These are phyloP conservation scores for Trebouxia sp. DNA, from an alignment of 139 green algal species.

Conservation along the genomic window DNA sequence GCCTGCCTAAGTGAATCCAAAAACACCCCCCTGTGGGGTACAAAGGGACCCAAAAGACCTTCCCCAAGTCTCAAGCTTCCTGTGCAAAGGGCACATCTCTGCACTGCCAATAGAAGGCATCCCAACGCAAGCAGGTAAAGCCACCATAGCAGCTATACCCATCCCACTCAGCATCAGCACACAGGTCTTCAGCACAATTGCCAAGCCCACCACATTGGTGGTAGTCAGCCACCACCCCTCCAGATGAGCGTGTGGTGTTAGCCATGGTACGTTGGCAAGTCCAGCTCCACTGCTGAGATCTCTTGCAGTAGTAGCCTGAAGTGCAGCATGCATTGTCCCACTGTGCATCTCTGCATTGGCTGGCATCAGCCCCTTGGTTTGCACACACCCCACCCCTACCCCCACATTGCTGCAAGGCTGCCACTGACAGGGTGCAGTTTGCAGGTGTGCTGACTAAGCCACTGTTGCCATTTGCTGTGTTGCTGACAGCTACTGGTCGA, in stretches of 20 bases:
- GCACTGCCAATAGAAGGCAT: conserved; percentile 27
- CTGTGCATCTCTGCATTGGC: not conserved
- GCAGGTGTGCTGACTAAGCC: conserved; percentile 1
- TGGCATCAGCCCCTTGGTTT: conserved; percentile 2
- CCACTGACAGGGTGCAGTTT: conserved; percentile 22
- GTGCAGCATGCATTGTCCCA: conserved; percentile 28
- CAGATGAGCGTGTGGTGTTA: not conserved
- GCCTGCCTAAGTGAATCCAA: no score
- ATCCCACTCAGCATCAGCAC: conserved; percentile 10
- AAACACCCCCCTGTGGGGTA: no score
- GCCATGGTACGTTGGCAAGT: not conserved
- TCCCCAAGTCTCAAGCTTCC: no score
- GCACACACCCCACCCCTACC: conserved; percentile 8
- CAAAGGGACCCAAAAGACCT: no score
- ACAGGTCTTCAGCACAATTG: not conserved
- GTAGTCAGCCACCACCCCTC: not conserved
- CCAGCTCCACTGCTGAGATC: conserved; percentile 26
- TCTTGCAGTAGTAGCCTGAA: conserved; percentile 25
- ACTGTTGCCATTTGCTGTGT: not conserved
- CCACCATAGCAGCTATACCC: not conserved
- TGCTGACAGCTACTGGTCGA: not conserved
- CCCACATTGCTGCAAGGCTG: conserved; percentile 12
- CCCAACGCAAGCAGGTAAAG: conserved; percentile 24
- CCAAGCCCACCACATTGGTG: conserved; percentile 18
- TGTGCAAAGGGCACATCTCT: conserved; percentile 10